These are phyloP conservation scores for Tieghemiomyces parasiticus DNA, from an alignment of 192 early-diverging fungal species.

Conservation along the genomic window DNA sequence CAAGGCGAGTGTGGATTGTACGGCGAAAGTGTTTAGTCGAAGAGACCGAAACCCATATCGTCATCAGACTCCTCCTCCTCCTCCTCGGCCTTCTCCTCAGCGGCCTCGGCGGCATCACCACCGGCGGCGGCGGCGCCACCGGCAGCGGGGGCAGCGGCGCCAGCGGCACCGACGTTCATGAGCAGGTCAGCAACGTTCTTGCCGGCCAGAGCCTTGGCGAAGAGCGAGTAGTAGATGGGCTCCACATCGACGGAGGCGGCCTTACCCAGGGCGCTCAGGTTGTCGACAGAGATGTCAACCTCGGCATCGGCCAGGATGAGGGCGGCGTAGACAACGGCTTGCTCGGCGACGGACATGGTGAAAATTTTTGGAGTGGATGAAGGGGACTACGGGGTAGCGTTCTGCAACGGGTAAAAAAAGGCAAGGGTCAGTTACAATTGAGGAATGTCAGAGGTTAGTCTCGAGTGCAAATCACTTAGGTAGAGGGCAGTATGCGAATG, in stretches of 20 bases:
- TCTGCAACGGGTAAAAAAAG: too few species aligned
- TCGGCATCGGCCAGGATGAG: conserved; percentile 98
- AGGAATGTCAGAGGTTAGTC: too few species aligned
- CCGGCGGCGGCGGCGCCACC: conserved; percentile 30
- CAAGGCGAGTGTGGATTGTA: not conserved
- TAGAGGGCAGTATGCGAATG: too few species aligned
- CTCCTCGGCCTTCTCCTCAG: conserved; percentile 36
- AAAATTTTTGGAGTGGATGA: conserved; percentile 12
- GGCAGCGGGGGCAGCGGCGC: conserved; percentile 36
- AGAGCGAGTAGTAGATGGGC: conserved; percentile 88
- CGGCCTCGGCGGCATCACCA: conserved; percentile 30
- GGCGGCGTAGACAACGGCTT: conserved; percentile 88
- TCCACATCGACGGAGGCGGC: conserved; percentile 85
- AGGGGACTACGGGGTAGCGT: not conserved
- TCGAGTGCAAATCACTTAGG: too few species aligned
- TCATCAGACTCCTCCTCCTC: conserved; percentile 70
- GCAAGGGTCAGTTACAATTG: too few species aligned
- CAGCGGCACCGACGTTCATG: conserved; percentile 73
- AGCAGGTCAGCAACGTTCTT: conserved; percentile 81
- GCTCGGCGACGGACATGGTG: conserved; percentile 50
- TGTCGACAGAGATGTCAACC: conserved; percentile 94
- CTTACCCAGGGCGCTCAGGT: conserved; percentile 79
- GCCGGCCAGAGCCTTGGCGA: conserved; percentile 96
- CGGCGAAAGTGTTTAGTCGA: conserved; percentile 25
- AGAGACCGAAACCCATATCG: conserved; percentile 72